Evolutionary conservation across 2,329 filamentous ascomycete species (phyloP).

Genomic region (Aspergillus floridensis): DNA sequence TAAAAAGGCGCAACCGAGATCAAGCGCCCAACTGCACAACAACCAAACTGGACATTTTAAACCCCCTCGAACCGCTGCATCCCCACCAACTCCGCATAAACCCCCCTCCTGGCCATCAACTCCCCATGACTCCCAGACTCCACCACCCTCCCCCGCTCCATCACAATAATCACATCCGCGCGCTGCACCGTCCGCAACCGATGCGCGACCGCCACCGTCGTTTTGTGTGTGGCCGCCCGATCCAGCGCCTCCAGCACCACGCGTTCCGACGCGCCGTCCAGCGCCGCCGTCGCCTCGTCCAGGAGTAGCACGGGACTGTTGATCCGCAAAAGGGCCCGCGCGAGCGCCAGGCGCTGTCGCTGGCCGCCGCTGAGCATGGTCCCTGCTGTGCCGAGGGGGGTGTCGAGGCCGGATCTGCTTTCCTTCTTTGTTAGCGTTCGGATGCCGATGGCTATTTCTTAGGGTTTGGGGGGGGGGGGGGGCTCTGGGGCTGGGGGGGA

Average conservation of each 20-base stretch:
- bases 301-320: conserved; percentile 60
- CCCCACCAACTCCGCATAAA: not conserved
- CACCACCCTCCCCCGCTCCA: conserved; percentile 24
- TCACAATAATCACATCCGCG: conserved; percentile 30
- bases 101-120: not conserved
- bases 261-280: conserved; percentile 23
- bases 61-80: not conserved
- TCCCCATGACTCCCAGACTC: conserved; percentile 19
- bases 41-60: too few species aligned
- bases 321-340: conserved; percentile 77
- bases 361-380: conserved; percentile 22
- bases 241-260: conserved; percentile 25
- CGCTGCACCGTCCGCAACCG: conserved; percentile 28
- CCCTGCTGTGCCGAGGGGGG: conserved; percentile 43
- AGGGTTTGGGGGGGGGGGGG: not conserved
- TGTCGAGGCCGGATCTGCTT: not conserved
- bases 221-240: conserved; percentile 17
- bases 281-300: conserved; percentile 30
- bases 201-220: conserved; percentile 29
- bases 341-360: conserved; percentile 70
- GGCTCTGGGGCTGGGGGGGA: not conserved
- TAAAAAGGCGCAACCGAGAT: too few species aligned
- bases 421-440: not conserved
- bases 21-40: too few species aligned
- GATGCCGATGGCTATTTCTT: too few species aligned